Evolutionary conservation across 2,329 filamentous ascomycete species (phyloP), one percentile per base, ranked within the genome.

Genomic region (Botrytis aclada): DNA sequence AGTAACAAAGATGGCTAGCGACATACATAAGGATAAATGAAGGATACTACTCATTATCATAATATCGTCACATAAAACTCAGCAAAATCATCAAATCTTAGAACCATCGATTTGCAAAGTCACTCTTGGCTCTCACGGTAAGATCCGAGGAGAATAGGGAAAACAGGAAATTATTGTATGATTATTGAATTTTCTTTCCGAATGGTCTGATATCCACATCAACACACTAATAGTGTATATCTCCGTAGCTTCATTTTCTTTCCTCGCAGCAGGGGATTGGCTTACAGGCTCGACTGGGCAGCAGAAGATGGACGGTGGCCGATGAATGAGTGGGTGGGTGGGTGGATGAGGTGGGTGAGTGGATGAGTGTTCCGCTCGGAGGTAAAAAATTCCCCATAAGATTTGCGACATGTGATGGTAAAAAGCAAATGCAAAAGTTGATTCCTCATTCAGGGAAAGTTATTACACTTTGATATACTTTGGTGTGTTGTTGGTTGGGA

Each of bases 91-190:
- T 25, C 10, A 54, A 54, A n/a, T 54, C 47, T 54, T 29, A 54
- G 25, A 54, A 29, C 51, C 7, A 54, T 54, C 25, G 51, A 54
- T 29, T 54, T 29, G 16, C n/a, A 16, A 16, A 29, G n/a, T 54
- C 47, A 8, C 25, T 29, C 25, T 54, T n/a, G 51, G 25, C n/a
- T 29, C n/a, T 41, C 32, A 45, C 37, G 8, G 37, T 32, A 70
- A 60, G 54, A 61, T 70, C 45, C 41, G 47, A 70, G 69, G 29
- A 62, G 63, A 70, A n/a, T 63, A 63, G 58, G 69, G 25, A 47
- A 20, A 47, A 20, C 20, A 63, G 58, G 56, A 63, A 63, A 70
- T 37, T 47, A 63, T 65, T 37, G 2, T 43, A 32, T 43, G 39
- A 65, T 66, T 66, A 20, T 51, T 51, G 29, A 29, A 66, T 51